Percentiles rank a stretch among this genome's conserved stretches.
phyloP scores from a whole-genome alignment of 306 rosid species.

The Hylodesmum podocarpum region DNA sequence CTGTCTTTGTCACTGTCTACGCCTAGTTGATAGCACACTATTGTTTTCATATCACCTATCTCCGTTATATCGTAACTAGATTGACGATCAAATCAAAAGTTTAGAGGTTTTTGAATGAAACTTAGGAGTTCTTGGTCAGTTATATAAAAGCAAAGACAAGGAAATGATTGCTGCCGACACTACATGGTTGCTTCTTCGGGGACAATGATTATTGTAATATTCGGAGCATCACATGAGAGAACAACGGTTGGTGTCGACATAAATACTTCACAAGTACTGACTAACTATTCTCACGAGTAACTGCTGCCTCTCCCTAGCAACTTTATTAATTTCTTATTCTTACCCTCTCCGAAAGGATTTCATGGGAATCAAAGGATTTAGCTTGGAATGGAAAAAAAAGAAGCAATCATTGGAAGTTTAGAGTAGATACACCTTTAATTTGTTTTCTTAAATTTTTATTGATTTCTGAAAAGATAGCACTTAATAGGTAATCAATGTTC shows the following conservation, averaged over 20 bases:
- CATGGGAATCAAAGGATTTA: constrained; percentile 8
- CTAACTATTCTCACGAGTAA: too few relatives aligned
- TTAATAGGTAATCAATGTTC: not conserved
- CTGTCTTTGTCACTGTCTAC: not conserved
- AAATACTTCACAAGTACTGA: constrained; percentile 32
- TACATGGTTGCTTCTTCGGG: not conserved
- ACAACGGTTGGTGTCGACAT: not conserved
- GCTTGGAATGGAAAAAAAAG: constrained; percentile 35
- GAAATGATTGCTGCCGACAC: not conserved
- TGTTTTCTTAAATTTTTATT: not conserved
- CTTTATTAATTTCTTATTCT: constrained; percentile 1
- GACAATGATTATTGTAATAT: not conserved
- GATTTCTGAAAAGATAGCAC: not conserved
- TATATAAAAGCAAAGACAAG: not conserved
- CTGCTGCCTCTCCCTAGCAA: not conserved
- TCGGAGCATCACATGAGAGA: not conserved
- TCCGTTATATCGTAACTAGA: not conserved
- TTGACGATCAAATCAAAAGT: not conserved
- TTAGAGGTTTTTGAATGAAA: not conserved
- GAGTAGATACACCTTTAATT: not conserved
- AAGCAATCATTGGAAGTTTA: constrained; percentile 14
- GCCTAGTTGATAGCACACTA: not conserved
- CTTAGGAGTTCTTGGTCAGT: not conserved
- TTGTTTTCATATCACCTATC: not conserved
- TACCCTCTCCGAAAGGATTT: not conserved